phyloP scores from a whole-genome alignment of 805 yeast species.

The Wickerhamomyces tratensis region DNA sequence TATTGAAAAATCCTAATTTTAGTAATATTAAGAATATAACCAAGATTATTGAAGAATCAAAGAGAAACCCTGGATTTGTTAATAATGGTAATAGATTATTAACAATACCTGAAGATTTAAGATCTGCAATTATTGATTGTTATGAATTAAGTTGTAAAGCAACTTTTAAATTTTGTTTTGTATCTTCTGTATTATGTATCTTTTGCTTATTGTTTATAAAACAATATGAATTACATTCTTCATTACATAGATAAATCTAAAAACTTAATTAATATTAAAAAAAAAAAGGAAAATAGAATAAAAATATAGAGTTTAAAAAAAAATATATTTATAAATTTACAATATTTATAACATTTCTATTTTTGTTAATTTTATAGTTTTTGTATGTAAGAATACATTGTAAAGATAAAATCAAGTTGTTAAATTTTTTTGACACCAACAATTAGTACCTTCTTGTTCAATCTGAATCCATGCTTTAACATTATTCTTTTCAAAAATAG shows the following conservation, averaged over 20 bases:
- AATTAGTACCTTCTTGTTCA: conserved; percentile 50
- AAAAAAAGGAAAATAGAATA: too few relatives aligned
- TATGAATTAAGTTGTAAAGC: conserved; percentile 44
- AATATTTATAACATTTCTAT: too few relatives aligned
- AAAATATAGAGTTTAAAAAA: too few relatives aligned
- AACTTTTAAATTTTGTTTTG: conserved; percentile 37
- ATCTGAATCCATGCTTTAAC: conserved; percentile 57
- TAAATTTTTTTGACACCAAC: conserved; percentile 49
- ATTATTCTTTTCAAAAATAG: conserved; percentile 36
- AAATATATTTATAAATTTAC: too few relatives aligned
- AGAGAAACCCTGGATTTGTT: conserved; percentile 47
- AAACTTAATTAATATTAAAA: too few relatives aligned
- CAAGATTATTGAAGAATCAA: conserved; percentile 33
- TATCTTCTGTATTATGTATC: conserved; percentile 29
- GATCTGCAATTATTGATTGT: conserved; percentile 34
- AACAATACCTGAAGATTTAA: conserved; percentile 35
- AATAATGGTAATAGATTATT: conserved; percentile 25
- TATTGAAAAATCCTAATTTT: conserved; percentile 24
- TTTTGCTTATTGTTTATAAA: conserved; percentile 36
- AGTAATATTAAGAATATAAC: conserved; percentile 28
- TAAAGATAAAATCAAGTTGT: too few relatives aligned
- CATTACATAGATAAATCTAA: conserved; percentile 40
- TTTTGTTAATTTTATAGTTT: too few relatives aligned
- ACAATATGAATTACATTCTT: conserved; percentile 49
- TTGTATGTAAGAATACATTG: too few relatives aligned